phyloP scores from a whole-genome alignment of 257 asterid species.

The Petunia secreta region DNA sequence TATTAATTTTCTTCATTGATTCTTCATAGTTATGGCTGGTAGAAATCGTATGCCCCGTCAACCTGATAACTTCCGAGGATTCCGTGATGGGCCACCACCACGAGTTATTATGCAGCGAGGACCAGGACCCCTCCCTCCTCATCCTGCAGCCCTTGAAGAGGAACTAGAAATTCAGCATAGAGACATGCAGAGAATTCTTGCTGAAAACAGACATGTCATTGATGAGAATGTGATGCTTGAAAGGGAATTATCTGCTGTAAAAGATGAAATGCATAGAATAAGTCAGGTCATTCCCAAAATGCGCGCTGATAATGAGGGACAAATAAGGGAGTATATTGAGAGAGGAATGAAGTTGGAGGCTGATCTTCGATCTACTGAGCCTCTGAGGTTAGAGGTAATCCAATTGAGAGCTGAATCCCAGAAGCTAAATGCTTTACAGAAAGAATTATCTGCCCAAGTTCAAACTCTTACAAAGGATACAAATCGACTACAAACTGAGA shows the following conservation, averaged over 20 bases:
- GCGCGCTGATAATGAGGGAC: slow-evolving; percentile 75
- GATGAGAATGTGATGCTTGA: slow-evolving; percentile 88
- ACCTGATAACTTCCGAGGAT: slow-evolving; percentile 51
- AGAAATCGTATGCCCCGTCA: slow-evolving; percentile 72
- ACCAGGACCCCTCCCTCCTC: slow-evolving; percentile 58
- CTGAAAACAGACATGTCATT: slow-evolving; percentile 70
- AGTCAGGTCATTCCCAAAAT: slow-evolving; percentile 67
- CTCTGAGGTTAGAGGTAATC: slow-evolving; percentile 63
- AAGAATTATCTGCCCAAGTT: slow-evolving; percentile 66
- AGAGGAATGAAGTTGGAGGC: slow-evolving; percentile 78
- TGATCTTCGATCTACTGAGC: slow-evolving; percentile 67
- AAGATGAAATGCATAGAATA: slow-evolving; percentile 79
- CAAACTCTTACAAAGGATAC: slow-evolving; percentile 70
- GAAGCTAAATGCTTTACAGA: slow-evolving; percentile 57
- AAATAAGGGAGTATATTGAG: slow-evolving; percentile 72
- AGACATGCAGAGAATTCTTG: slow-evolving; percentile 69
- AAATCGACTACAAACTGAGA: slow-evolving; percentile 59
- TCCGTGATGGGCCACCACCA: slow-evolving; percentile 51
- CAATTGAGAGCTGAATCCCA: slow-evolving; percentile 71
- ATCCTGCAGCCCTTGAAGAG: slow-evolving; percentile 71
- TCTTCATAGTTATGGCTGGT: slow-evolving; percentile 54
- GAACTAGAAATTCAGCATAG: slow-evolving; percentile 83
- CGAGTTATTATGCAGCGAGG: slow-evolving; percentile 49
- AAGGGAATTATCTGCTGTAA: slow-evolving; percentile 71
- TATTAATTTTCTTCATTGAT: background rate